Base-by-base conservation (phyloP, 208 protist species). In the Trypanosoma caninum region DNA sequence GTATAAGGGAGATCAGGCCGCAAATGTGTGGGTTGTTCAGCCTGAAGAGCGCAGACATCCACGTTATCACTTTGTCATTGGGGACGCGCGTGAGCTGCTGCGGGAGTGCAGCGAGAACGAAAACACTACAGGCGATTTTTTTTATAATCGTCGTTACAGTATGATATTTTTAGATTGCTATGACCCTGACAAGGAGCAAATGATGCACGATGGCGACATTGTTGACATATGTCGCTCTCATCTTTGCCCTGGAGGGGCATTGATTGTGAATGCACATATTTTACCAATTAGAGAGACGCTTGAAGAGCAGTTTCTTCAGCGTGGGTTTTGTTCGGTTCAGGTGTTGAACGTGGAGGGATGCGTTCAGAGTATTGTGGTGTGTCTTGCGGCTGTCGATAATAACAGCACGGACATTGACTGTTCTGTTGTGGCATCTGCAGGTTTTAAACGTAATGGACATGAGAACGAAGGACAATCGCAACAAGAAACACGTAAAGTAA, bases 81-180 rank as follows among this genome's bases (percentile, higher is more conserved):
- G 63, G 4, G 87, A 93, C 50, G 83, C 76, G 25, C 71, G 73
- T 57, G 51, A 52, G 14, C 78, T 83, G 47, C 52, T 93, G 18
- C 55, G 57, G 22, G 41, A 52, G 30, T 41, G 13, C 9, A 46
- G 22, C 10, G 16, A 45, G 2, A 22, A n/a, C 25, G 25, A 14
- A 13, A 13, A 31, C 11, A 16, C 40, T 23, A 20, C 35, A 20
- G 11, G 35, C 11, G 16, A n/a, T 2, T 27, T 42, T 11, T 23
- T 53, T 23, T 6, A 23, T 50, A n/a, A 27, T n/a, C 31, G 5
- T 42, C 45, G 59, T 53, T 92, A 93, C 64, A 72, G 67, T 25
- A 64, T 93, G 38, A 81, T 93, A 20, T 89, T 90, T 58, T 68
- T 93, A 0, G 87, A 93, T 59, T 93, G 87, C 71, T 93, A 90